Percentiles rank a stretch among this genome's conserved stretches.
These are phyloP conservation scores for Pochonia chlamydosporia DNA, from an alignment of 2,329 filamentous ascomycete species.

Conservation along the genomic window DNA sequence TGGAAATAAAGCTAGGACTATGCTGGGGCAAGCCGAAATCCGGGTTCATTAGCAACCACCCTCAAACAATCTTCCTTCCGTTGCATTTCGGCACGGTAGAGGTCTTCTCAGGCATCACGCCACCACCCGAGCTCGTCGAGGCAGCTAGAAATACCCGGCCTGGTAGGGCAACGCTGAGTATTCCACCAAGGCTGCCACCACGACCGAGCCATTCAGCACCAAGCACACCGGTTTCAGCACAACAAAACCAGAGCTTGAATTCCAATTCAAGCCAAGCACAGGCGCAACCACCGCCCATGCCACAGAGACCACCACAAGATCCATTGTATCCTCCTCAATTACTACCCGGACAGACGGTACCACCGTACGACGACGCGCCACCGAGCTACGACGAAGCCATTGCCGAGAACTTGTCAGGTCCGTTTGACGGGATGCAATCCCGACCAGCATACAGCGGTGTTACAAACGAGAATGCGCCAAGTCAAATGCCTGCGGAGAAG, in stretches of 20 bases:
- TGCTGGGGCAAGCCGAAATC: slow-evolving; percentile 59
- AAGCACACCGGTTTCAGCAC: slow-evolving; percentile 12
- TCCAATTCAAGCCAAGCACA: slow-evolving; percentile 1
- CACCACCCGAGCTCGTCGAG: slow-evolving; percentile 69
- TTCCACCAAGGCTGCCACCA: slow-evolving; percentile 31
- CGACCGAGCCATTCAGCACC: slow-evolving; percentile 21
- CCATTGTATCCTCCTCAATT: slow-evolving; percentile 56
- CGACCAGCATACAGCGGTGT: slow-evolving; percentile 64
- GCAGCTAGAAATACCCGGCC: slow-evolving; percentile 37
- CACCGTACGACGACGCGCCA: slow-evolving; percentile 67
- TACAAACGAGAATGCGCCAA: slow-evolving; percentile 55
- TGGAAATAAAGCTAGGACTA: slow-evolving; percentile 76
- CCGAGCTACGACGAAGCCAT: slow-evolving; percentile 94
- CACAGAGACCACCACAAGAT: slow-evolving; percentile 32
- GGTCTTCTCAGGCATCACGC: slow-evolving; percentile 82
- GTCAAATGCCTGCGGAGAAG: slow-evolving; percentile 40
- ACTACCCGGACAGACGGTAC: slow-evolving; percentile 32
- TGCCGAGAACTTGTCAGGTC: slow-evolving; percentile 65
- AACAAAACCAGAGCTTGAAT: slow-evolving; percentile 9
- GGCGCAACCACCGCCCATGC: slow-evolving; percentile 11
- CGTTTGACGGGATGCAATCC: slow-evolving; percentile 55
- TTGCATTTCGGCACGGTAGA: slow-evolving; percentile 68
- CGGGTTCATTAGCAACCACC: slow-evolving; percentile 17
- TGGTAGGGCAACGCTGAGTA: slow-evolving; percentile 29
- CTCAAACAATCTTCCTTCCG: slow-evolving; percentile 69